Evolutionary conservation across 441 rosid genomes (phyloP), one percentile per base, ranked within the genome.

Genomic region (Biscutella laevigata): DNA sequence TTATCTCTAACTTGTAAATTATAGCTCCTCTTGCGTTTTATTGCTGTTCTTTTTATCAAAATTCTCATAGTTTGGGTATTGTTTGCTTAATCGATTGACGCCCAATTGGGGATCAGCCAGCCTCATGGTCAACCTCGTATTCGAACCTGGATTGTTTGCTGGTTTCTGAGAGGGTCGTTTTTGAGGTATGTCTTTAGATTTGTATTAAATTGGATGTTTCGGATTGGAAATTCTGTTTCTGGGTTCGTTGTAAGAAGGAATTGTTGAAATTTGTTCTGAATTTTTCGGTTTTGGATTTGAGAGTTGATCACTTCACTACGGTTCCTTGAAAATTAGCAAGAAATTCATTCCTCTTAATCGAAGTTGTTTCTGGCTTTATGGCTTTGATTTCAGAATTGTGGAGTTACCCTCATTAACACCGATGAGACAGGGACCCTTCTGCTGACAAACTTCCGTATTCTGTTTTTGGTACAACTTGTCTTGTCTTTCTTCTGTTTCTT

Each of bases 391-490:
- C 81, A 92, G 98, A 78, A 71, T 28, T 67, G 71, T 62, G 98
- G 97, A 28, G 94, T 82, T 58, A 86, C 82, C 66, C 94, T 92
- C 70, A 69, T 92, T 57, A 92, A 92, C 68, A 84, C 66, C 6
- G 88, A 81, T 69, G 77, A 74, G 58, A 88, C 95, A 4, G 97
- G 98, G 49, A 86, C 82, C 34, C 73, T 92, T 63, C 48, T 88
- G 53, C 77, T 92, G 67, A 88, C 98, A 15, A 92, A 88, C 65
- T 88, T 82, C 61, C 95, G 98, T 37, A 71, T 88, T 67, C 77
- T 92, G 59, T 92, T 88, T 73, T 64, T 92, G 88, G 98, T 92
- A 68, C n/a, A n/a, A n/a, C n/a, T n/a, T 75, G 94, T 72, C 24
- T 22, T 41, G 33, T 68, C 11, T 42, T 40, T 19, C 59, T 47